phyloP scores from a whole-genome alignment of 768 basidiomycete genomes.

The Tylopilus sp. region DNA sequence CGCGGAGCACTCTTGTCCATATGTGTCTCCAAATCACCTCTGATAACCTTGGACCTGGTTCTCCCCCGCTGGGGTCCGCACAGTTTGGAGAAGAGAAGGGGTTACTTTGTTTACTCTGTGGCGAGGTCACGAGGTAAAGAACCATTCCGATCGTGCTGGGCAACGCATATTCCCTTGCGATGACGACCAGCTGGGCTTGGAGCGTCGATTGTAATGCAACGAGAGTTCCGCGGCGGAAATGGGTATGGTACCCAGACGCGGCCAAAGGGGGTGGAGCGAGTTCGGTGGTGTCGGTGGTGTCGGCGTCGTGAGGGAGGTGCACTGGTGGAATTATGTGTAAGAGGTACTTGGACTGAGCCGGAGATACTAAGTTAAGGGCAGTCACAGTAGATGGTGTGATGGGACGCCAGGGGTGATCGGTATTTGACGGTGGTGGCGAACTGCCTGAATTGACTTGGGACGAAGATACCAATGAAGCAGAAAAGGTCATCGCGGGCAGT shows the following conservation, averaged over 20 bases:
- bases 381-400: slow-evolving; percentile 46
- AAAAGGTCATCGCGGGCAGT: slow-evolving; percentile 46
- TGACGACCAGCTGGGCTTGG: slow-evolving; percentile 77
- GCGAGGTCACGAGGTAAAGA: slow-evolving; percentile 66
- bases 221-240: slow-evolving; percentile 81
- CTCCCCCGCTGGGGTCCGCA: slow-evolving; percentile 38
- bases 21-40: slow-evolving; percentile 86
- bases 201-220: slow-evolving; percentile 83
- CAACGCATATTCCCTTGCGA: slow-evolving; percentile 90
- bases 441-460: slow-evolving; percentile 11
- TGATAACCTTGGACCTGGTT: slow-evolving; percentile 77
- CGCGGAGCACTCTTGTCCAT: slow-evolving; percentile 69
- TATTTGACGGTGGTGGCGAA: slow-evolving; percentile 16
- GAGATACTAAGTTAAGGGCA: slow-evolving; percentile 37
- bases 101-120: slow-evolving; percentile 16
- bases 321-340: slow-evolving; percentile 81
- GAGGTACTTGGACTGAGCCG: slow-evolving; percentile 61
- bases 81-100: slow-evolving; percentile 15
- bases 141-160: slow-evolving; percentile 82
- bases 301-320: slow-evolving; percentile 64
- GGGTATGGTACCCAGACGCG: slow-evolving; percentile 74
- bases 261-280: slow-evolving; percentile 49
- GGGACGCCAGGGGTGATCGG: slow-evolving; percentile 43
- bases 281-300: slow-evolving; percentile 39
- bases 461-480: slow-evolving; percentile 10